Evolutionary conservation across 2,329 filamentous ascomycete genomes (phyloP).

Genomic region (Fusarium compactum): DNA sequence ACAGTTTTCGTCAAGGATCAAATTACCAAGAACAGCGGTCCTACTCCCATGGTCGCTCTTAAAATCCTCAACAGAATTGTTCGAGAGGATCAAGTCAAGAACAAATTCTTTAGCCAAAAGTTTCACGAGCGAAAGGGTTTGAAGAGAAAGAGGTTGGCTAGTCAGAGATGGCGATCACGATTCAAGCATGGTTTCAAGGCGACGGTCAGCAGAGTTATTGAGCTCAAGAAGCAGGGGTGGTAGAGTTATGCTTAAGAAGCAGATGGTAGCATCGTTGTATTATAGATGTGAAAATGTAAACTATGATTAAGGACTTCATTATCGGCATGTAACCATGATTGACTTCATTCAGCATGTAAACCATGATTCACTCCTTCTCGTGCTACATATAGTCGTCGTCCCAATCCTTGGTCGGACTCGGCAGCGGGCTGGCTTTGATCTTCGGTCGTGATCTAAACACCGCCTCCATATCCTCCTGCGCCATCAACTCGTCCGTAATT

Average conservation of each 20-base stretch:
- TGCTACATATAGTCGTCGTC: conserved; percentile 45
- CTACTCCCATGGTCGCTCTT: conserved; percentile 61
- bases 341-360: too few relatives aligned
- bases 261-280: conserved; percentile 42
- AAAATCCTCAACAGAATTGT: conserved; percentile 56
- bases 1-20: conserved; percentile 55
- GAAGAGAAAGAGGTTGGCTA: conserved; percentile 80
- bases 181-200: conserved; percentile 78
- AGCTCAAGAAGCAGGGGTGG: conserved; percentile 84
- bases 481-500: conserved; percentile 77
- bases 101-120: conserved; percentile 69
- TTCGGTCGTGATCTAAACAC: conserved; percentile 88
- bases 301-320: conserved; percentile 20
- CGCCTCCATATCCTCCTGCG: conserved; percentile 79
- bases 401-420: conserved; percentile 60
- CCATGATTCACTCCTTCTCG: not conserved
- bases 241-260: conserved; percentile 52
- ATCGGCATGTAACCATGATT: not conserved
- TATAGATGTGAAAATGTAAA: conserved; percentile 46
- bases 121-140: conserved; percentile 81
- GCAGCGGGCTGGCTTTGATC: conserved; percentile 79
- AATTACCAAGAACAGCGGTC: conserved; percentile 46
- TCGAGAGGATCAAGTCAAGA: conserved; percentile 67
- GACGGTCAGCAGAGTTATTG: conserved; percentile 72
- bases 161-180: conserved; percentile 74